A percentile compares a stretch with the other conserved stretches of the same genome.
These are phyloP conservation scores for Trametes elegans DNA, from an alignment of 768 basidiomycete genomes.

Conservation along the genomic window DNA sequence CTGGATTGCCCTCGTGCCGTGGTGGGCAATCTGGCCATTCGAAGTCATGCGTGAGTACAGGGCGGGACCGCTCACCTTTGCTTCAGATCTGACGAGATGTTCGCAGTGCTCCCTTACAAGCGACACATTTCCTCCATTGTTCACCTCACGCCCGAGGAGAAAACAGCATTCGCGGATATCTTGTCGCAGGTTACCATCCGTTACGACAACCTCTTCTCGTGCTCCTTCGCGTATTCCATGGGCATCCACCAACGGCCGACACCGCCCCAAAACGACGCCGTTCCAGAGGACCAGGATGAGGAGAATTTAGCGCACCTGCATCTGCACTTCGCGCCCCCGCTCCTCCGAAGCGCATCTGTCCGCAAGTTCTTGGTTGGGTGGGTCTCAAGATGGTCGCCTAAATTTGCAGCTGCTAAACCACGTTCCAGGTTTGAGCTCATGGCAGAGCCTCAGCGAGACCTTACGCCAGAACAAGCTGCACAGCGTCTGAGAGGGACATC, in stretches of 20 bases:
- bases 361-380: constrained; percentile 91
- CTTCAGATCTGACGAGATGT: background rate
- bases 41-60: constrained; percentile 63
- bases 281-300: constrained; percentile 37
- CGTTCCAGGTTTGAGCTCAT: constrained; percentile 76
- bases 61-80: no score
- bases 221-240: constrained; percentile 94
- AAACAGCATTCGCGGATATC: constrained; percentile 60
- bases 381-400: constrained; percentile 24
- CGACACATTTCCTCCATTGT: constrained; percentile 75
- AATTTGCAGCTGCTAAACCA: constrained; percentile 7
- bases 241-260: constrained; percentile 86
- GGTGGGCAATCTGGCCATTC: constrained; percentile 96
- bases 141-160: constrained; percentile 61
- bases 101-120: constrained; percentile 68
- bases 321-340: constrained; percentile 82
- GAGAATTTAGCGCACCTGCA: constrained; percentile 74
- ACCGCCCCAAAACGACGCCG: constrained; percentile 34
- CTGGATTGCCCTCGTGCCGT: constrained; percentile 86
- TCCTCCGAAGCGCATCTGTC: constrained; percentile 77
- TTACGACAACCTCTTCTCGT: constrained; percentile 79
- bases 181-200: constrained; percentile 61
- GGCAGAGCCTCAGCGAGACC: constrained; percentile 86
- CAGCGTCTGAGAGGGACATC: constrained; percentile 50
- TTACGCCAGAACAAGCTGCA: constrained; percentile 89